phyloP scores from a whole-genome alignment of 768 basidiomycete species.

The Leccinum uliginosum region DNA sequence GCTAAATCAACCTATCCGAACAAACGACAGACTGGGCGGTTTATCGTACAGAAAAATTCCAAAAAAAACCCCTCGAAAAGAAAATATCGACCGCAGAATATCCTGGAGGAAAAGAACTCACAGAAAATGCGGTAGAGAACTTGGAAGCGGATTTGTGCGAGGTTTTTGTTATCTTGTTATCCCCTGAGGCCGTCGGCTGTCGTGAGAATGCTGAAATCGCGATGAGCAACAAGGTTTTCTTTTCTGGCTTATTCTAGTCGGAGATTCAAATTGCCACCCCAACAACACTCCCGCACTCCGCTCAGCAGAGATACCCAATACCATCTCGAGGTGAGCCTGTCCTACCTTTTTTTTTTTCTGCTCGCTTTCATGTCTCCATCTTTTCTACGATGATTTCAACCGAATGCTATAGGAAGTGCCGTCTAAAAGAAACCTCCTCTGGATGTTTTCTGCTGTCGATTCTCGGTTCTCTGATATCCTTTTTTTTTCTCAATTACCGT shows the following conservation, averaged over 20 bases:
- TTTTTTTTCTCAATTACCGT: neutral
- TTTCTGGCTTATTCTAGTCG: conserved; percentile 27
- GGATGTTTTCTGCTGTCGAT: conserved; percentile 30
- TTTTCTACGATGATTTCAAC: conserved; percentile 27
- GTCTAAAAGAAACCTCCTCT: conserved; percentile 26
- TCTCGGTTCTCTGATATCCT: conserved; percentile 31
- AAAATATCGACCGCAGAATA: conserved; percentile 3
- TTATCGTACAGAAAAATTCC: conserved; percentile 5
- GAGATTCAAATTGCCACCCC: conserved; percentile 22
- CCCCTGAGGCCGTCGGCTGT: conserved; percentile 34
- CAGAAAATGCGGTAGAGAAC: conserved; percentile 12
- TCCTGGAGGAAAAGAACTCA: conserved; percentile 21
- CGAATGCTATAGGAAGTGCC: conserved; percentile 37
- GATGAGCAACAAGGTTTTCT: conserved; percentile 22
- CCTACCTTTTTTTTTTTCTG: neutral
- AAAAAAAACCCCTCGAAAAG: conserved; percentile 18
- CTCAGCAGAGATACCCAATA: neutral
- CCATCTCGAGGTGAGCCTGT: conserved; percentile 18
- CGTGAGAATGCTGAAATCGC: conserved; percentile 33
- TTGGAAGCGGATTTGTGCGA: conserved; percentile 18
- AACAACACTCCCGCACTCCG: conserved; percentile 2
- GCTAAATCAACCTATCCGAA: conserved; percentile 28
- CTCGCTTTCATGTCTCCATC: neutral
- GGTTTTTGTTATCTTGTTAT: conserved; percentile 34
- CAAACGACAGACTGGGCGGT: conserved; percentile 16